Evolutionary conservation across 2,329 filamentous ascomycete species (phyloP), one percentile per base, ranked within the genome.

Genomic region (Epichloe coenophiala): DNA sequence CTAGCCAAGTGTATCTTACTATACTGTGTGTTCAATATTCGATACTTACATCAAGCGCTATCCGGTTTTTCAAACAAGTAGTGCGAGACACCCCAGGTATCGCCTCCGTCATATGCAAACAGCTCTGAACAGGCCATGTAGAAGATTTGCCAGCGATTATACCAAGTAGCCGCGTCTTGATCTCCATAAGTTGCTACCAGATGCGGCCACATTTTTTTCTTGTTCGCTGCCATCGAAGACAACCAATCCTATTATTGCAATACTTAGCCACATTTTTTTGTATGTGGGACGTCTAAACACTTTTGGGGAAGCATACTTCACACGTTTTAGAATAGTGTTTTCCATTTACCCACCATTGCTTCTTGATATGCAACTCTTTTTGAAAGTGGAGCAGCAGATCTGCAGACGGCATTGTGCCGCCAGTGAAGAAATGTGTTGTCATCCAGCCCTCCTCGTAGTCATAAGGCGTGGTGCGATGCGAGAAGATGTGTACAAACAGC

Each of bases 381-480:
- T 86, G 82, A 60, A 86, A 86, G 60, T 76, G 86, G 40, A 82
- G 68, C 53, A 86, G 63, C 49, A 87, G 64, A 61, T 86, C 83
- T 0, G 80, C 75, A 41, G 73, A 80, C 3, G 79, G 80, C 83
- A 86, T 87, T 6, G 81, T 86, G 2, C 83, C 83, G 12, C 83
- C 83, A 0, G 81, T 83, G 66, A 86, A 86, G 70, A 86, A 87
- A 60, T 85, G 74, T 54, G 76, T 77, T 47, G 81, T 83, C 83
- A 86, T 86, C 83, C 83, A 87, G 36, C 83, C 83, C 46, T 76
- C 74, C 54, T 86, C 81, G 56, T 80, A 86, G 60, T 86, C 81
- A 60, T 86, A 86, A 0, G 83, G 81, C 12, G 78, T 82, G 11
- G 71, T 73, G 57, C 71, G 74, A 63, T 86, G 81, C 37, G 72